Conservation (phyloP, 2,329 filamentous ascomycete species). For the Cladophialophora yegresii region DNA sequence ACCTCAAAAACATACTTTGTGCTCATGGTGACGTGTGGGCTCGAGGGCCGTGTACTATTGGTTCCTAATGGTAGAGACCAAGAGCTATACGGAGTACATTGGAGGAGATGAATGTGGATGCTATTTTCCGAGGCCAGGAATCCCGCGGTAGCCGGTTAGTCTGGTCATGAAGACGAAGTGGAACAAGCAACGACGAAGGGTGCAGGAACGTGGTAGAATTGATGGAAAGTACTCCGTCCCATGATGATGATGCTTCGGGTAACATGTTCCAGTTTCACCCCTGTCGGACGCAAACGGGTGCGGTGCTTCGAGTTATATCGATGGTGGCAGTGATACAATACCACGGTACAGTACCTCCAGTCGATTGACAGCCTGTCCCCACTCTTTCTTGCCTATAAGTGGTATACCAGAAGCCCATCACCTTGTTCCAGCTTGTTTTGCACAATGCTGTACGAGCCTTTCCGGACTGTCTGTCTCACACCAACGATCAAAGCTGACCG, state of each 20-base stretch:
- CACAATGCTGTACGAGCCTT: background rate
- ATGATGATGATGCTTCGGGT: background rate
- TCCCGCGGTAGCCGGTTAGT: background rate
- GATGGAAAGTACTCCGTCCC: background rate
- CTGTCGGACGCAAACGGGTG: background rate
- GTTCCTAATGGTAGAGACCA: constrained; percentile 36
- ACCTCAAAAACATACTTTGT: constrained; percentile 57
- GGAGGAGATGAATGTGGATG: constrained; percentile 35
- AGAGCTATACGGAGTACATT: constrained; percentile 34
- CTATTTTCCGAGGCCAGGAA: constrained; percentile 13
- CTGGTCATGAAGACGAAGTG: background rate
- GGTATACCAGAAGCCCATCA: background rate
- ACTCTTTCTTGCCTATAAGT: no score
- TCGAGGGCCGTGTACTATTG: constrained; percentile 24
- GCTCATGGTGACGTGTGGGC: constrained; percentile 43
- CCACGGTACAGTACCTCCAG: background rate
- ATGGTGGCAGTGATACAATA: background rate
- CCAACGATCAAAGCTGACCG: background rate
- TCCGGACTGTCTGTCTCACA: background rate
- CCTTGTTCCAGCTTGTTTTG: background rate
- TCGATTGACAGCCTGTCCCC: background rate
- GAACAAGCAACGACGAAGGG: background rate
- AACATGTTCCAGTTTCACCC: background rate
- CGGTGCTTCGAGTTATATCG: background rate
- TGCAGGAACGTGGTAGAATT: background rate